A percentile compares a stretch with the other conserved stretches of the same genome.
phyloP scores from a whole-genome alignment of 139 green algal genomes.

The Spirogloea muscicola region DNA sequence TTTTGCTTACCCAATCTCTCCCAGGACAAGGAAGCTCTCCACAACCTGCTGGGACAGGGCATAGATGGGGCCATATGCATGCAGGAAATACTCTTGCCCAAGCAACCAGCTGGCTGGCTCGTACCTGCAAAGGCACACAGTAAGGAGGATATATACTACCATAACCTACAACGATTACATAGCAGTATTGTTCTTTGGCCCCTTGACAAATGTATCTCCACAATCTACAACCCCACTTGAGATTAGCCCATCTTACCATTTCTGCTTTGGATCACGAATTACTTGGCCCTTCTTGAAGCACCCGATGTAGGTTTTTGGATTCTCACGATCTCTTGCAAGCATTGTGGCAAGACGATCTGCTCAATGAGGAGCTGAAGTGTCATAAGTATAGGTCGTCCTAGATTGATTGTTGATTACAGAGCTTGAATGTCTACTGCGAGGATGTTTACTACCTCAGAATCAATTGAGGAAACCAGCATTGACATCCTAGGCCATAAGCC shows the following conservation, averaged over 20 bases:
- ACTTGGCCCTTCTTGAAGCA: constrained; percentile 47
- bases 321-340: constrained; percentile 6
- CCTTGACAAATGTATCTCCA: no score
- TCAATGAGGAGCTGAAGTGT: neutral
- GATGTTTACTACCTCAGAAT: neutral
- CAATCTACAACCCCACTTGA: no score
- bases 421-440: neutral
- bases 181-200: no score
- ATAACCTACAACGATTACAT: no score
- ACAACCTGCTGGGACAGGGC: constrained; percentile 43
- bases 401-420: neutral
- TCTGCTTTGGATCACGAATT: constrained; percentile 14
- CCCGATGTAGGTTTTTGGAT: constrained; percentile 14
- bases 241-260: constrained; percentile 40
- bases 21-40: no score
- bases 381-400: neutral
- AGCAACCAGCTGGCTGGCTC: constrained; percentile 25
- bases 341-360: constrained; percentile 11
- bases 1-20: no score
- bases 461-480: neutral
- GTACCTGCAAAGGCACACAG: no score
- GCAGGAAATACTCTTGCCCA: constrained; percentile 47
- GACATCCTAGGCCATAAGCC: no score
- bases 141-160: no score
- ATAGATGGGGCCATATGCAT: constrained; percentile 49